phyloP scores from a whole-genome alignment of 495 filamentous ascomycete species.

The Arthonia radiata region DNA sequence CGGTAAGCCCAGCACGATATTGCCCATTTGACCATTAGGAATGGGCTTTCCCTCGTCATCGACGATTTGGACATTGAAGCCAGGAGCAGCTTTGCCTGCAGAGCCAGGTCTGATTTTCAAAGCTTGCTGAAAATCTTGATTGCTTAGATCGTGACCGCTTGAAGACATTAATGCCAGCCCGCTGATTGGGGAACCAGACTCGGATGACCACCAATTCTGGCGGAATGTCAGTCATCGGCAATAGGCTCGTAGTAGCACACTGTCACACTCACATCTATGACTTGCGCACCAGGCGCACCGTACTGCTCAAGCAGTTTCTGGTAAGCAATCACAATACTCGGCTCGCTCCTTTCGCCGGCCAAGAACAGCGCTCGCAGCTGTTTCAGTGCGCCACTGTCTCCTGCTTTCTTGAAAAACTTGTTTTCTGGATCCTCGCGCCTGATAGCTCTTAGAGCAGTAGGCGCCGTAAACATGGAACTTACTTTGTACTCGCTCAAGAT shows the following conservation, averaged over 20 bases:
- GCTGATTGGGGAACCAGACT: constrained; percentile 73
- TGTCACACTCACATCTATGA: too few relatives aligned
- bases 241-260: too few relatives aligned
- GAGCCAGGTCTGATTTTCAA: constrained; percentile 52
- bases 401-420: constrained; percentile 31
- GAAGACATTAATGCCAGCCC: constrained; percentile 43
- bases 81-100: constrained; percentile 72
- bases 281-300: constrained; percentile 33
- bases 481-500: constrained; percentile 66
- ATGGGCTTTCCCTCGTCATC: constrained; percentile 54
- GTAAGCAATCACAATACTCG: constrained; percentile 58
- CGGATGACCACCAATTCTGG: constrained; percentile 95
- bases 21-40: constrained; percentile 49
- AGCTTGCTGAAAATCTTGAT: constrained; percentile 9
- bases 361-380: constrained; percentile 53
- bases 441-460: constrained; percentile 70
- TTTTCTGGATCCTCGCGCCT: constrained; percentile 63
- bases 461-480: constrained; percentile 63
- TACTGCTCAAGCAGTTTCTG: constrained; percentile 41
- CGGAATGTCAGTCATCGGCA: too few relatives aligned
- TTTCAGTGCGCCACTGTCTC: constrained; percentile 37
- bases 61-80: constrained; percentile 66
- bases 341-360: constrained; percentile 74
- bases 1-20: constrained; percentile 65
- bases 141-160: constrained; percentile 18